Evolutionary conservation across 2,329 filamentous ascomycete species (phyloP), one percentile per base, ranked within the genome.

Genomic region (Trichoderma arundinaceum): DNA sequence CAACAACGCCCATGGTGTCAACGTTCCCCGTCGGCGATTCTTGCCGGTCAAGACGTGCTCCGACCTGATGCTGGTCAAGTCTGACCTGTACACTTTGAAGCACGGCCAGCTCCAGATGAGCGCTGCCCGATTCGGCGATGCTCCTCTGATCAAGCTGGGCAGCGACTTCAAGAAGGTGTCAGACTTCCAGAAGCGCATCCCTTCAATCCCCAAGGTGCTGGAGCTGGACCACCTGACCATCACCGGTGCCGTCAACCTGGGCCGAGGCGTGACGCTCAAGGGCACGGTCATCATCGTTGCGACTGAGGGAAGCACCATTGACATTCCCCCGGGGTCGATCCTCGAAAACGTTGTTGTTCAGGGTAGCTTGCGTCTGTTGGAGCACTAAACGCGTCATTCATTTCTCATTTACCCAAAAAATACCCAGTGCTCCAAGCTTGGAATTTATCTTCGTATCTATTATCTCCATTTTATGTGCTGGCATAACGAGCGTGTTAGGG

Each of bases 111-210:
- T 99, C 71, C 88, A 97, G 77, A 96, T 99, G 83, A 96, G 96
- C 86, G 89, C 93, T 72, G 94, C 90, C 84, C 92, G 95, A 72
- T 98, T 99, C 80, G 95, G 95, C 71, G 94, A 95, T 72, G 94
- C 95, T 56, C 95, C 95, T 65, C 87, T 99, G 72, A 99, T 99
- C 87, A 99, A 99, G 90, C 91, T 99, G 63, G 95, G 95, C 74
- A 89, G 89, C 75, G 95, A 99, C 86, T 99, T 99, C 89, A 99
- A 99, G 91, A 99, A 99, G 89, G 95, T 99, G 44, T 98, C 94
- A 1, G 95, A 93, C 84, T 96, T 96, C 86, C 90, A 93, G 83
- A 90, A 92, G 81, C 90, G 90, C 77, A 94, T 96, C 72, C 86
- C 90, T 10, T 92, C 90, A 70, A 96, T 96, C 74, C 92, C 92